A percentile compares a stretch with the other conserved stretches of the same genome.
These are phyloP conservation scores for Sugiyamaella japonica DNA, from an alignment of 1,139 yeast genomes.

Conservation along the genomic window DNA sequence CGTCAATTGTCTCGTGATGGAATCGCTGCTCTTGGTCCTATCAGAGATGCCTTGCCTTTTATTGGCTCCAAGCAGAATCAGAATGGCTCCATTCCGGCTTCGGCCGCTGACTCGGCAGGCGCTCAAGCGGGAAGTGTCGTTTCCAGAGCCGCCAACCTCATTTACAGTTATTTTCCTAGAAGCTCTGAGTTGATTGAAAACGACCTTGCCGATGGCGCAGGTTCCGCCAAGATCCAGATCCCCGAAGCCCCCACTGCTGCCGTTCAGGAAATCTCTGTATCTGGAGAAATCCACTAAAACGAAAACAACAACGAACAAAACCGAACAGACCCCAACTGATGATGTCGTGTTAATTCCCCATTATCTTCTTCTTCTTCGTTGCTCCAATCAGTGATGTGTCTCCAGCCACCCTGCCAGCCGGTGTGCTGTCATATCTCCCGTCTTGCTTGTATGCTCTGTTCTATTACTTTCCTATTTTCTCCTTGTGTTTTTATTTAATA, in stretches of 20 bases:
- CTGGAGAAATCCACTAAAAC: slow-evolving; percentile 10
- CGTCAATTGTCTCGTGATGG: slow-evolving; percentile 28
- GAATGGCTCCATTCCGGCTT: background rate
- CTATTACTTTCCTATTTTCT: too few relatives aligned
- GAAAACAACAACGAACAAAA: background rate
- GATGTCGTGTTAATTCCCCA: background rate
- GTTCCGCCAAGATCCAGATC: background rate
- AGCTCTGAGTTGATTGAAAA: background rate
- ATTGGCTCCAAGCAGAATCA: background rate
- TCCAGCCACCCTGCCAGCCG: background rate
- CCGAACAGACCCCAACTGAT: too few relatives aligned
- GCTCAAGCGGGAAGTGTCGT: background rate
- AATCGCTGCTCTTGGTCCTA: slow-evolving; percentile 14
- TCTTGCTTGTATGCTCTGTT: background rate
- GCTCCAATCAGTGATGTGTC: background rate
- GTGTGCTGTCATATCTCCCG: background rate
- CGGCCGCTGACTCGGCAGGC: background rate
- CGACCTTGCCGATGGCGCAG: background rate
- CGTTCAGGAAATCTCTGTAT: slow-evolving; percentile 11
- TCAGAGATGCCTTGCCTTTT: slow-evolving; percentile 3
- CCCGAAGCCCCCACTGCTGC: slow-evolving; percentile 8
- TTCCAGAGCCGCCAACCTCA: slow-evolving; percentile 10
- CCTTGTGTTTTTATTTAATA: too few relatives aligned
- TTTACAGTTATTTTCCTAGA: slow-evolving; percentile 6
- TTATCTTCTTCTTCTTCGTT: background rate